Evolutionary conservation across 2,329 filamentous ascomycete species (phyloP), one percentile per base, ranked within the genome.

Genomic region (Cladorrhinum sp.): DNA sequence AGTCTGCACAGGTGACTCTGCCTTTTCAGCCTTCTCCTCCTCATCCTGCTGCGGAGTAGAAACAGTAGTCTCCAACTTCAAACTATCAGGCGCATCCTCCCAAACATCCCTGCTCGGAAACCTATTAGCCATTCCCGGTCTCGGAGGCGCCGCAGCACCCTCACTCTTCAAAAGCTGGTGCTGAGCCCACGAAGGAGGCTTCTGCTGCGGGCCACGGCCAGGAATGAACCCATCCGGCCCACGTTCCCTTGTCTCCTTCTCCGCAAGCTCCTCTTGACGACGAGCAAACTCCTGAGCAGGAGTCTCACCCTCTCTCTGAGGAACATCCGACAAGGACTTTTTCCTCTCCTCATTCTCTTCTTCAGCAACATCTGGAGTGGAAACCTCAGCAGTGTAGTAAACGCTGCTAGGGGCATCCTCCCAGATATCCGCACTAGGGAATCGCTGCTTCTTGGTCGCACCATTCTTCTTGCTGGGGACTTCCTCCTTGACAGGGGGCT

Each of bases 351-450:
- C 52, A 21, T 46, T 46, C 16, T 67, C 70, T 28, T 73, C 76
- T 28, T 73, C 76, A 62, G 63, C 74, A 65, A 71, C 77, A 66
- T 92, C 90, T 1, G 92, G 92, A 0, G 91, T 95, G 2, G 89
- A 91, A 7, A 98, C 94, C 62, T 91, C 92, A 2, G 93, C 87
- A 33, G 85, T 88, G 70, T 84, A 86, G 70, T 95, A 87, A 57
- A 91, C 81, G 75, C 92, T 96, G 71, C 87, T 89, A 3, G 96
- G 95, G 0, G 92, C 89, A 73, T 99, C 96, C 77, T 99, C 95
- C 95, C 95, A 99, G 46, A 98, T 86, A 73, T 99, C 95, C 73
- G 93, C 90, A 74, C 93, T 97, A 1, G 95, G 95, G 75, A 99
- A 99, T 64, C 83, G 75, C 62, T 89, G 88, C 65, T 86, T 84